phyloP scores from a whole-genome alignment of 2,329 filamentous ascomycete species.

The Whalleya microplaca region DNA sequence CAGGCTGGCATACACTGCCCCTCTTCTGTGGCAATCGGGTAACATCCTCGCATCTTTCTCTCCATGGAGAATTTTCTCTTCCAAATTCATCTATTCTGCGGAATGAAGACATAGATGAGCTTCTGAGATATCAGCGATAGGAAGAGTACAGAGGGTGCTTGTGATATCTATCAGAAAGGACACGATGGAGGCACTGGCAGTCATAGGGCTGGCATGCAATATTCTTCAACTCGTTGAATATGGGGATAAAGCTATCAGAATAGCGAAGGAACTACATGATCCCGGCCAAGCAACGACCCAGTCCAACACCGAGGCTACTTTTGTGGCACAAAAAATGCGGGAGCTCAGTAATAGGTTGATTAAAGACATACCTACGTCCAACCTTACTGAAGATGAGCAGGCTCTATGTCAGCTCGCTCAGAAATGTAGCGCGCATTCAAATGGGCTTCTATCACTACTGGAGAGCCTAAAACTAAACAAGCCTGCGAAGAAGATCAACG shows the following conservation, averaged over 20 bases:
- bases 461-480: slow-evolving; percentile 4
- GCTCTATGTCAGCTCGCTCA: slow-evolving; percentile 10
- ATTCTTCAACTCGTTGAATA: slow-evolving; percentile 20
- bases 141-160: too few relatives aligned
- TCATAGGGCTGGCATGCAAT: slow-evolving; percentile 16
- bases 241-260: slow-evolving; percentile 7
- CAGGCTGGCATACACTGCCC: background rate
- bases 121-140: too few relatives aligned
- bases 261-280: slow-evolving; percentile 10
- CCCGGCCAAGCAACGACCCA: slow-evolving; percentile 6
- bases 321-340: slow-evolving; percentile 14
- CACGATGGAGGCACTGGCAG: slow-evolving; percentile 17
- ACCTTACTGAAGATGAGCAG: slow-evolving; percentile 5
- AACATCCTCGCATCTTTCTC: too few relatives aligned
- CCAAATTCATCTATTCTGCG: too few relatives aligned
- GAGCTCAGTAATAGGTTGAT: slow-evolving; percentile 7
- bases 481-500: background rate
- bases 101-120: too few relatives aligned
- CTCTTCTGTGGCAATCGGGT: background rate
- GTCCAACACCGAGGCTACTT: slow-evolving; percentile 4
- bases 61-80: too few relatives aligned
- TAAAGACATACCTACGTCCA: slow-evolving; percentile 4
- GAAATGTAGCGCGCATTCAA: slow-evolving; percentile 8
- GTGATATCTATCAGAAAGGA: background rate
- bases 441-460: slow-evolving; percentile 13